These are phyloP conservation scores for Cytospora leucostoma DNA, from an alignment of 2,329 filamentous ascomycete genomes.

Conservation along the genomic window DNA sequence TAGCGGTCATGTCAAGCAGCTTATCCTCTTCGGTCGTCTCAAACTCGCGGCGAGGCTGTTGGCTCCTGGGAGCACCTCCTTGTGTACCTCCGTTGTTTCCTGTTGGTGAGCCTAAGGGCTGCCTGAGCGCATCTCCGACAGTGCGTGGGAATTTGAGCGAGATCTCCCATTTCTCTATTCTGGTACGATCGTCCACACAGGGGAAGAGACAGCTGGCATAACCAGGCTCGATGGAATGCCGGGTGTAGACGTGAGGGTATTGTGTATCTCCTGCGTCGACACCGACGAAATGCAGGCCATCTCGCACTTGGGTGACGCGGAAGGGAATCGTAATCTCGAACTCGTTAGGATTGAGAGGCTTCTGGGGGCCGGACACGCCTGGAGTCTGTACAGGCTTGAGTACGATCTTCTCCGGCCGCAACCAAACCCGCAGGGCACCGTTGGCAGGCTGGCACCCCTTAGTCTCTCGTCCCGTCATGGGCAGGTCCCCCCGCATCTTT, in stretches of 20 bases:
- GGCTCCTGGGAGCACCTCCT: conserved; percentile 41
- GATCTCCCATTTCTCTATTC: conserved; percentile 79
- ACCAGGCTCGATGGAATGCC: conserved; percentile 75
- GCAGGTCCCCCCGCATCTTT: conserved; percentile 53
- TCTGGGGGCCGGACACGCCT: conserved; percentile 15
- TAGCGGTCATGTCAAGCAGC: conserved; percentile 81
- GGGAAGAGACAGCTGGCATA: conserved; percentile 87
- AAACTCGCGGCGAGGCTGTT: conserved; percentile 41
- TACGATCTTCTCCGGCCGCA: conserved; percentile 41
- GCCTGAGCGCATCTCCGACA: conserved; percentile 72
- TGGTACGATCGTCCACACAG: conserved; percentile 82
- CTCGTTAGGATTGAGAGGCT: conserved; percentile 22
- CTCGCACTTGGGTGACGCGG: conserved; percentile 70
- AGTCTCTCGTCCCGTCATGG: conserved; percentile 56
- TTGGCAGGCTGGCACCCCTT: conserved; percentile 59
- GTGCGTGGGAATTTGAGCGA: conserved; percentile 85
- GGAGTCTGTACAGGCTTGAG: conserved; percentile 33
- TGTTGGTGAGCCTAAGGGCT: conserved; percentile 47
- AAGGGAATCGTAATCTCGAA: conserved; percentile 70
- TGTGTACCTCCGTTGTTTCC: conserved; percentile 16
- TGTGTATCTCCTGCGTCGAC: conserved; percentile 75
- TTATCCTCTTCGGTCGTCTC: conserved; percentile 74
- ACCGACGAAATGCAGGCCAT: conserved; percentile 90
- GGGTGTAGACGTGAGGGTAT: conserved; percentile 91
- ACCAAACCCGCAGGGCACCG: conserved; percentile 48